Evolutionary conservation across 148 eudicot species (phyloP), one percentile per base, ranked within the genome.

Genomic region (Vaccinium vitisidaea): DNA sequence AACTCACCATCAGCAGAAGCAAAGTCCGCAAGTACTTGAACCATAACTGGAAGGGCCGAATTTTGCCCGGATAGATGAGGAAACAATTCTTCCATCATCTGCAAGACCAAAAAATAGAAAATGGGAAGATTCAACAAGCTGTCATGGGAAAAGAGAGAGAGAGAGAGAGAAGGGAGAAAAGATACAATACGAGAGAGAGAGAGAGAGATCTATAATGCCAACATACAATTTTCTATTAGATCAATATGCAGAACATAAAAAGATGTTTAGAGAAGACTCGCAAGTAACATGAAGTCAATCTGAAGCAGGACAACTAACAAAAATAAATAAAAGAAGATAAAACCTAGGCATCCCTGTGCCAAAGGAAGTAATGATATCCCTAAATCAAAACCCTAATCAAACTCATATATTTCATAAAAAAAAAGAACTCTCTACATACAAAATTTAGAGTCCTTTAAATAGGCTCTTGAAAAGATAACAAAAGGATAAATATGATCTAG

Each of bases 51-150:
- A 84, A 95, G 86, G 84, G 99, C 92, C 85, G 96, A 90, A 87
- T 93, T 97, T 71, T 94, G 83, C 65, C 93, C 96, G 36, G 99
- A 91, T 74, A 97, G 87, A 87, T 97, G 94, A 84, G 90, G 86
- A 89, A 91, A 97, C 87, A 95, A 89, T 87, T 97, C 99, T 79
- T 95, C 99, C 96, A 97, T 91, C 98, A 97, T 94, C 99, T 97
- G 90, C 73, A 73, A 85, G 53, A 77, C 53, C 80, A 85, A 19
- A 32, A 82, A 79, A 67, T 36, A 32, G 39, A 53, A 77, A 49
- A 36, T 13, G 52, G 52, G 59, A 56, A 46, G 43, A 69, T 30
- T 63, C 53, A 82, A 71, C 36, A 30, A 61, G 36, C 27, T 23
- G 23, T n/a, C 43, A 14, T 49, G 46, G 49, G 23, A 23, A 43